phyloP scores from a whole-genome alignment of 345 rosid genomes.

The Combretum micranthum region DNA sequence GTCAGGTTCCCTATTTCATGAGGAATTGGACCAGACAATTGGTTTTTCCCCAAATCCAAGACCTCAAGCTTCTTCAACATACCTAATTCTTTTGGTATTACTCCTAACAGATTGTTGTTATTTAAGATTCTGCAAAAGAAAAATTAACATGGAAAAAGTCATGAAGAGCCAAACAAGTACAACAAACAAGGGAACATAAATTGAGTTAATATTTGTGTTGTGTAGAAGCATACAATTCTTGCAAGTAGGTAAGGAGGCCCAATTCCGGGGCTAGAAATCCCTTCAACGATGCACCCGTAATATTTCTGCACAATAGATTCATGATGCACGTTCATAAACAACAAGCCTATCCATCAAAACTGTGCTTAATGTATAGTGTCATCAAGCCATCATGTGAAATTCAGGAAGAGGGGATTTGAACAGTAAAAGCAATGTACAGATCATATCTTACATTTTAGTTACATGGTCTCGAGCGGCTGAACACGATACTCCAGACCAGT shows the following conservation, averaged over 20 bases:
- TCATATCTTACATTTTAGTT: slow-evolving; percentile 58
- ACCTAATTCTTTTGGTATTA: slow-evolving; percentile 85
- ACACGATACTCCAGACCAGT: slow-evolving; percentile 71
- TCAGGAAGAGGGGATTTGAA: neutral
- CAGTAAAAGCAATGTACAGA: neutral
- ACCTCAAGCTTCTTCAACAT: slow-evolving; percentile 58
- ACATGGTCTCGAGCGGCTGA: slow-evolving; percentile 56
- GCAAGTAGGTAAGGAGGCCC: slow-evolving; percentile 57
- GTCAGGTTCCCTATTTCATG: slow-evolving; percentile 67
- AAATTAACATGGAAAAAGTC: slow-evolving; percentile 10
- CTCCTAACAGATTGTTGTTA: slow-evolving; percentile 62
- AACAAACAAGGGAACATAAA: neutral
- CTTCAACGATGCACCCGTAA: slow-evolving; percentile 54
- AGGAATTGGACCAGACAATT: slow-evolving; percentile 74
- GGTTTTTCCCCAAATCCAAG: slow-evolving; percentile 92
- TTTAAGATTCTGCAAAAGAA: slow-evolving; percentile 57
- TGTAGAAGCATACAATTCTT: slow-evolving; percentile 57
- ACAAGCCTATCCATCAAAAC: slow-evolving; percentile 6
- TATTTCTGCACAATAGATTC: slow-evolving; percentile 50
- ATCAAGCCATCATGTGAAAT: neutral
- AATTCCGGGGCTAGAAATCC: slow-evolving; percentile 87
- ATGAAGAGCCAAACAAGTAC: neutral
- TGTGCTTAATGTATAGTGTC: neutral
- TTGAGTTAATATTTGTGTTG: neutral
- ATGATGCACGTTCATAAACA: neutral